Percentiles rank a stretch among this genome's conserved stretches.
Evolutionary conservation across 1,284 basidiomycete species (phyloP).

Genomic region (Tilletia caries): DNA sequence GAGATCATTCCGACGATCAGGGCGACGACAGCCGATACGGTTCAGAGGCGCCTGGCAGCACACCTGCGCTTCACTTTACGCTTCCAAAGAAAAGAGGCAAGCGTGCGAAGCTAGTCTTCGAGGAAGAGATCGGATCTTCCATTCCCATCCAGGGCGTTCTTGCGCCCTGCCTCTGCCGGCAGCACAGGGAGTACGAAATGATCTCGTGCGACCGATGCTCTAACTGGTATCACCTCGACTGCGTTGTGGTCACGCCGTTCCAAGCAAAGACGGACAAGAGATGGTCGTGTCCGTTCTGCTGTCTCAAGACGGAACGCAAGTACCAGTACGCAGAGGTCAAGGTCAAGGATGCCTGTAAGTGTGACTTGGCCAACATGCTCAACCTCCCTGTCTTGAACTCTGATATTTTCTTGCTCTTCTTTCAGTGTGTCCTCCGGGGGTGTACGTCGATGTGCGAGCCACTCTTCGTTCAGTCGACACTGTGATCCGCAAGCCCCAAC

Average conservation of each 20-base stretch:
- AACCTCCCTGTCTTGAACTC: no score
- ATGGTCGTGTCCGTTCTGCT: conserved; percentile 53
- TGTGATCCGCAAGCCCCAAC: conserved; percentile 44
- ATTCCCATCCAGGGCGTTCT: conserved; percentile 27
- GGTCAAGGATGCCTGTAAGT: conserved; percentile 36
- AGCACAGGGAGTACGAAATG: conserved; percentile 44
- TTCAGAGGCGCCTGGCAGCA: no score
- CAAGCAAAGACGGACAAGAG: conserved; percentile 33
- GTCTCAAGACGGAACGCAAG: conserved; percentile 47
- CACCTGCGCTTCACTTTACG: no score
- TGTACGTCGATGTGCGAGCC: conserved; percentile 42
- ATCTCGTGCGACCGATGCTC: conserved; percentile 52
- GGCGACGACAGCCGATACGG: no score
- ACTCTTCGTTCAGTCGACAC: conserved; percentile 42
- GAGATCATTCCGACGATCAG: no score
- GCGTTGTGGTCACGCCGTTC: conserved; percentile 42
- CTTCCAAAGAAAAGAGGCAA: conserved; percentile 38
- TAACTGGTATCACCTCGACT: conserved; percentile 51
- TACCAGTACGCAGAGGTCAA: conserved; percentile 50
- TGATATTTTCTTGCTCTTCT: no score
- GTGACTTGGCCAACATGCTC: background rate
- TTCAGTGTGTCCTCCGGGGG: conserved; percentile 2
- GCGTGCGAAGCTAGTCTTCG: conserved; percentile 50
- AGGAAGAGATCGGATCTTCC: conserved; percentile 42
- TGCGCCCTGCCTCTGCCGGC: conserved; percentile 50